Conservation (phyloP, 495 filamentous ascomycete species). For the Lepraria neglecta region DNA sequence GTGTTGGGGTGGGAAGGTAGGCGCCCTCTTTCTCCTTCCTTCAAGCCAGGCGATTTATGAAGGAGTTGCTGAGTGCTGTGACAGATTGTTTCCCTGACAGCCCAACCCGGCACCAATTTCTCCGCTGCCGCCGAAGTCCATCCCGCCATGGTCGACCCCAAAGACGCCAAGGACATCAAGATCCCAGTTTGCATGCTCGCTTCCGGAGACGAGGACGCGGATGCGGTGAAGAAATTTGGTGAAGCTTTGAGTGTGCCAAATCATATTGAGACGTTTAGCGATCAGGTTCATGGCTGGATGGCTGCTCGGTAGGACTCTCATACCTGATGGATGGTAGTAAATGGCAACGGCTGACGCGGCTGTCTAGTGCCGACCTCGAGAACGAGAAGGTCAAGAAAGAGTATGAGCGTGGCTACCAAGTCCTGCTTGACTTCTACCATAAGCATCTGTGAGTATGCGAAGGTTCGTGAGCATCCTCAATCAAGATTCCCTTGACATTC, state of each 20-base stretch:
- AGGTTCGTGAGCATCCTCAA: background rate
- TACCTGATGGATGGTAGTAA: background rate
- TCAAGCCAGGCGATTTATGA: background rate
- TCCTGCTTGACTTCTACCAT: constrained; percentile 65
- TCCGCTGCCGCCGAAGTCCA: constrained; percentile 64
- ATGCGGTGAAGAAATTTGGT: constrained; percentile 67
- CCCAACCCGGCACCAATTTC: constrained; percentile 56
- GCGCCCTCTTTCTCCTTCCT: constrained; percentile 3
- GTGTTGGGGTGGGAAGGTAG: constrained; percentile 90
- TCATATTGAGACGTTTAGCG: constrained; percentile 70
- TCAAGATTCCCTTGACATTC: background rate
- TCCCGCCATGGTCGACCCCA: constrained; percentile 82
- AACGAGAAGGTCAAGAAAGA: constrained; percentile 61
- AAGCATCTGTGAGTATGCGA: constrained; percentile 55
- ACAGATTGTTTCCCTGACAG: constrained; percentile 55
- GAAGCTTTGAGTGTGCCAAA: constrained; percentile 58
- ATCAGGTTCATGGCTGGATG: constrained; percentile 92
- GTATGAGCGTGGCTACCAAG: constrained; percentile 75
- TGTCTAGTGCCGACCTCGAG: constrained; percentile 49
- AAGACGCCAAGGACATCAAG: constrained; percentile 60
- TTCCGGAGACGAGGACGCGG: constrained; percentile 57
- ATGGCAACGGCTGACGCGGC: too few species aligned
- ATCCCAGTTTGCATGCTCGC: constrained; percentile 61
- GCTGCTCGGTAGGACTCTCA: constrained; percentile 46
- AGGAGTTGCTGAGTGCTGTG: background rate